phyloP scores from a whole-genome alignment of 306 rosid genomes.

The Cicer pinnatifidum region DNA sequence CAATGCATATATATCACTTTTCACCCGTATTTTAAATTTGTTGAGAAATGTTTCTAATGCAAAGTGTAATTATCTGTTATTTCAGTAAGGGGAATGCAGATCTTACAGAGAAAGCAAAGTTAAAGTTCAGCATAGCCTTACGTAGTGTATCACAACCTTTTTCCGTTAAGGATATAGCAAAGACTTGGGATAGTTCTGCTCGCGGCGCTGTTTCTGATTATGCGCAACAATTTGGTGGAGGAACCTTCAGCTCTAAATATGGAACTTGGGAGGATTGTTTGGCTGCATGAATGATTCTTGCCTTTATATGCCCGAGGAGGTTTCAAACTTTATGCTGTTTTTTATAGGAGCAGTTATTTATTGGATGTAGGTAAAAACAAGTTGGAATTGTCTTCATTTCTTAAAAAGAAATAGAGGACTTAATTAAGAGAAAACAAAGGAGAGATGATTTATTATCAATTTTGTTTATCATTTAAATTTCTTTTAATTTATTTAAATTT shows the following conservation, averaged over 20 bases:
- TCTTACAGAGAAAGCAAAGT: conserved; percentile 78
- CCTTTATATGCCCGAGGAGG: conserved; percentile 20
- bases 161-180: conserved; percentile 76
- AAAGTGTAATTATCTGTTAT: conserved; percentile 31
- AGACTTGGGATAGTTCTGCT: conserved; percentile 87
- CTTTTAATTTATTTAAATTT: not conserved
- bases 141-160: conserved; percentile 81
- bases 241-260: conserved; percentile 87
- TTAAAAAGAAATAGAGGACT: not conserved
- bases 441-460: not conserved
- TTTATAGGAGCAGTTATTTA: not conserved
- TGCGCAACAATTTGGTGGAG: conserved; percentile 90
- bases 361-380: not conserved
- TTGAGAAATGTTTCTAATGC: conserved; percentile 29
- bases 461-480: not conserved
- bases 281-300: conserved; percentile 51
- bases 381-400: not conserved
- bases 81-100: conserved; percentile 78
- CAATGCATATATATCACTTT: not conserved
- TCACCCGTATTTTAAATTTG: not conserved
- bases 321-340: conserved; percentile 14
- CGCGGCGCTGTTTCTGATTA: conserved; percentile 73
- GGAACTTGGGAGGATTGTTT: conserved; percentile 81
- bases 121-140: conserved; percentile 75
- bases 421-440: not conserved